Percentiles rank a stretch among this genome's conserved stretches.
Evolutionary conservation across 176 grass and related monocot genomes (phyloP).

Genomic region (Oryza officinalis): DNA sequence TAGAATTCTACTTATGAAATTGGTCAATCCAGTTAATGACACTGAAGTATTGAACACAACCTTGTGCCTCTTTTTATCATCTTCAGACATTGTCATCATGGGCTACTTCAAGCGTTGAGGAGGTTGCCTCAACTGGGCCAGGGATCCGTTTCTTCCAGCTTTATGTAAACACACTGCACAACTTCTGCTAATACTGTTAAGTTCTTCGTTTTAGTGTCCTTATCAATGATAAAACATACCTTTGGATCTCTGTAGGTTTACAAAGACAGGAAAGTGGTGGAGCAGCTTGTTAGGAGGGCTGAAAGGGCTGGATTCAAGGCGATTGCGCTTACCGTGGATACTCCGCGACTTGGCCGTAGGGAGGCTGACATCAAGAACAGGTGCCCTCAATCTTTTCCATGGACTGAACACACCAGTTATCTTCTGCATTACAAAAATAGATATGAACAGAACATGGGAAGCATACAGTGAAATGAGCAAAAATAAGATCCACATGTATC

Average conservation of each 20-base stretch:
- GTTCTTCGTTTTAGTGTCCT: not conserved
- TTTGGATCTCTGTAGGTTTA: constrained; percentile 65
- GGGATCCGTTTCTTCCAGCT: constrained; percentile 98
- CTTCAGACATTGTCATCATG: constrained; percentile 92
- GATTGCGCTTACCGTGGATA: constrained; percentile 93
- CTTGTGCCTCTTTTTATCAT: not conserved
- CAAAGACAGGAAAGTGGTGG: constrained; percentile 88
- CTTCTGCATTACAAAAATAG: not conserved
- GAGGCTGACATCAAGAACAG: constrained; percentile 99
- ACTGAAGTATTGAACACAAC: constrained; percentile 15
- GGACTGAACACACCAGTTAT: not conserved
- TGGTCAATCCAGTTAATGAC: not conserved
- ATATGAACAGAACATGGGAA: not conserved
- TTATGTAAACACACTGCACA: constrained; percentile 56
- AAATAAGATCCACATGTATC: not conserved
- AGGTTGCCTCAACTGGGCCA: constrained; percentile 93
- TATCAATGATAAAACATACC: not conserved
- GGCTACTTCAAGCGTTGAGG: constrained; percentile 98
- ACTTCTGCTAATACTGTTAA: not conserved
- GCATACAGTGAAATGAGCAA: not conserved
- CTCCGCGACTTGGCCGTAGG: constrained; percentile 86
- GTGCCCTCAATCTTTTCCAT: constrained; percentile 31
- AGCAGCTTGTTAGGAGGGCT: constrained; percentile 89
- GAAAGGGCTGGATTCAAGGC: constrained; percentile 98
- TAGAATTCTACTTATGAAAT: constrained; percentile 9